Percentiles rank a stretch among this genome's conserved stretches.
phyloP scores from a whole-genome alignment of 441 rosid species.

The Populus hybrid region DNA sequence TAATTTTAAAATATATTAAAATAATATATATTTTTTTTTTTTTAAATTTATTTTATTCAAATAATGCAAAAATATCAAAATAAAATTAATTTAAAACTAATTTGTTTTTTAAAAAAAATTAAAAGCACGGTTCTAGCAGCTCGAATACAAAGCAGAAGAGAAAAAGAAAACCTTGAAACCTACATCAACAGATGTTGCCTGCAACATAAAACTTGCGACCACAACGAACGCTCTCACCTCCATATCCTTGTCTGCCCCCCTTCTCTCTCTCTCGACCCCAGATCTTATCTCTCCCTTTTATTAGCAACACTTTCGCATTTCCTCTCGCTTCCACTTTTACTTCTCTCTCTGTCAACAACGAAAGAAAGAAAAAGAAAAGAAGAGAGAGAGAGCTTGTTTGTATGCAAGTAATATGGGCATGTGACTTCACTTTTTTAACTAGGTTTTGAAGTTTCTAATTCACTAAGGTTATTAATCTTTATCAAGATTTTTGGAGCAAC shows the following conservation, averaged over 20 bases:
- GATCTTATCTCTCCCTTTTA: background rate
- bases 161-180: background rate
- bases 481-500: background rate
- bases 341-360: background rate
- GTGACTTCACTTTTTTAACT: background rate
- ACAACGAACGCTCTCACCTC: background rate
- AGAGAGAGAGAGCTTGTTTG: background rate
- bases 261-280: background rate
- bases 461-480: background rate
- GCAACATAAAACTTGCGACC: constrained; percentile 6
- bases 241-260: background rate
- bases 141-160: background rate
- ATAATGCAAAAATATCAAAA: too few species aligned
- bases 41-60: too few species aligned
- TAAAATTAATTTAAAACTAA: too few species aligned
- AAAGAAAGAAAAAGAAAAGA: background rate
- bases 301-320: constrained; percentile 6
- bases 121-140: too few species aligned
- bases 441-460: background rate
- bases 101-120: too few species aligned
- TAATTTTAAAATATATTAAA: too few species aligned
- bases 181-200: background rate
- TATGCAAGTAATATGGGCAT: background rate
- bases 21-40: too few species aligned
- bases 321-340: background rate